phyloP scores from a whole-genome alignment of 805 yeast genomes.

The Saccharomycopsis sp. region DNA sequence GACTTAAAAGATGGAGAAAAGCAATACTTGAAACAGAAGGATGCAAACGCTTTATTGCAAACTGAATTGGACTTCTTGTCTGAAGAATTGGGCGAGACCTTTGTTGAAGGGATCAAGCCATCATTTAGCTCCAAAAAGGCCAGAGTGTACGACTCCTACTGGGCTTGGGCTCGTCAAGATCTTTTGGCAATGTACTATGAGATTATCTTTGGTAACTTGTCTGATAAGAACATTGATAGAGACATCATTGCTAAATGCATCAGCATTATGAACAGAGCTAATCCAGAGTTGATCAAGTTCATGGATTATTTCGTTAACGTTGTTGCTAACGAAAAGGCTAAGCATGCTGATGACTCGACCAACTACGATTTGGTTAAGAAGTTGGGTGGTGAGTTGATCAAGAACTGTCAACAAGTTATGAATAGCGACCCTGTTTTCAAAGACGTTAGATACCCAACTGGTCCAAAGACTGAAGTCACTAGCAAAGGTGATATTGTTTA shows the following conservation, averaged over 20 bases:
- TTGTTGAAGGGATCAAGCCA: slow-evolving; percentile 86
- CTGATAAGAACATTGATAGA: slow-evolving; percentile 77
- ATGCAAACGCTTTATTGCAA: slow-evolving; percentile 75
- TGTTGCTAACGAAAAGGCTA: slow-evolving; percentile 75
- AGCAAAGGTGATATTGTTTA: slow-evolving; percentile 80
- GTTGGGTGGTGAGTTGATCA: slow-evolving; percentile 88
- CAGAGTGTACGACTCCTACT: slow-evolving; percentile 91
- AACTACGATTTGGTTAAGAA: slow-evolving; percentile 74
- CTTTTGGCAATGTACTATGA: slow-evolving; percentile 88
- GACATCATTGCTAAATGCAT: slow-evolving; percentile 95
- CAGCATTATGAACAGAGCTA: slow-evolving; percentile 94
- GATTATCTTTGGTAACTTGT: slow-evolving; percentile 89
- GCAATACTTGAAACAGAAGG: slow-evolving; percentile 65
- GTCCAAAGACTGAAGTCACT: slow-evolving; percentile 85
- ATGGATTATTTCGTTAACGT: slow-evolving; percentile 74
- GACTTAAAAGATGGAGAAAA: slow-evolving; percentile 90
- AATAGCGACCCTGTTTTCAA: slow-evolving; percentile 85
- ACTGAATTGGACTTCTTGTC: slow-evolving; percentile 74
- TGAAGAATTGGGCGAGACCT: slow-evolving; percentile 80
- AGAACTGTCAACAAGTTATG: slow-evolving; percentile 83
- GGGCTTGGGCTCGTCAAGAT: slow-evolving; percentile 99
- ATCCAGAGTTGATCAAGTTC: slow-evolving; percentile 85
- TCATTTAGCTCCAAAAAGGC: slow-evolving; percentile 88
- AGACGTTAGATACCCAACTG: slow-evolving; percentile 90
- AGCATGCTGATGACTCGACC: slow-evolving; percentile 36